phyloP scores from a whole-genome alignment of 768 basidiomycete genomes.

The Amyloporia xantha region DNA sequence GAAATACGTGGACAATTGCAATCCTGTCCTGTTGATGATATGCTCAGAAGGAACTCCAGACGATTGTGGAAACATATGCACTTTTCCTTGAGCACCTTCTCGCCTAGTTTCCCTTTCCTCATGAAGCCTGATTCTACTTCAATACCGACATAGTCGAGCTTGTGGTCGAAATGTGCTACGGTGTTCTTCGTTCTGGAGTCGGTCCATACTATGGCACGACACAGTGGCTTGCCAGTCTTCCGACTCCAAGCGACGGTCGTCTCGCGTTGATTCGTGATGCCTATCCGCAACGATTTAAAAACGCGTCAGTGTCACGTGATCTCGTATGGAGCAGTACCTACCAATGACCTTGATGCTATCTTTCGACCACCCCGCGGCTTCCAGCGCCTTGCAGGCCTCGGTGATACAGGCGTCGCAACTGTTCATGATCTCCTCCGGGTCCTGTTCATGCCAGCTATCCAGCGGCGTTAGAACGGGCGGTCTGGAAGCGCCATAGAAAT shows the following conservation, averaged over 20 bases:
- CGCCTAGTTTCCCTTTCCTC: constrained; percentile 65
- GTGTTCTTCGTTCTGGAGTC: constrained; percentile 87
- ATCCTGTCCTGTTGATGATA: constrained; percentile 53
- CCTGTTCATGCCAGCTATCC: constrained; percentile 91
- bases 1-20: constrained; percentile 97
- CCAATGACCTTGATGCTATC: constrained; percentile 89
- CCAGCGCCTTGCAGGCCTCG: constrained; percentile 62
- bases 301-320: constrained; percentile 4
- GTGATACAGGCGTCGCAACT: constrained; percentile 72
- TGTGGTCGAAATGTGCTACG: constrained; percentile 73
- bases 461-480: constrained; percentile 3
- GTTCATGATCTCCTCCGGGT: constrained; percentile 74
- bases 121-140: constrained; percentile 59
- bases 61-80: no score
- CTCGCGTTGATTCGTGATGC: constrained; percentile 97
- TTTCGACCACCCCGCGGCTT: constrained; percentile 68
- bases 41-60: neutral
- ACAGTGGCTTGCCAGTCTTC: constrained; percentile 81
- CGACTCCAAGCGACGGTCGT: constrained; percentile 93
- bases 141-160: constrained; percentile 68
- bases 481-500: neutral
- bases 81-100: constrained; percentile 61
- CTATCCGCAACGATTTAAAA: constrained; percentile 28
- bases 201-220: constrained; percentile 92
- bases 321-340: constrained; percentile 31